Base-by-base conservation (phyloP, 768 basidiomycete genomes). In the Holtermannia corniformis region DNA sequence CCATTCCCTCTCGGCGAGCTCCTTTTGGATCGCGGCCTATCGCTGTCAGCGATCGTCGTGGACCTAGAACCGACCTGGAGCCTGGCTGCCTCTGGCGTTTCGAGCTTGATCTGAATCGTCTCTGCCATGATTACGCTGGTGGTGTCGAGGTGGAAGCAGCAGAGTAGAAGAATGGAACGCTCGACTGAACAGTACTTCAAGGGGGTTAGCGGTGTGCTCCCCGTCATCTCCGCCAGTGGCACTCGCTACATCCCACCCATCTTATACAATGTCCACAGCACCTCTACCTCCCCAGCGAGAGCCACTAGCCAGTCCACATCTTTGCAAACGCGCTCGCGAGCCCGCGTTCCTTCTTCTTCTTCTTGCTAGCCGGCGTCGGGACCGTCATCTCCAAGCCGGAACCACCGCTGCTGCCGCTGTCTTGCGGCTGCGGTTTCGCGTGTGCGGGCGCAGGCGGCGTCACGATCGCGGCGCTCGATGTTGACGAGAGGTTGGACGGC, bases 1-100 rank as follows among this genome's bases (percentile, higher is more conserved):
- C 66, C 66, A 68, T 56, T 68, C 66, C 60, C 66, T 41, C 43
- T 57, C 48, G 50, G 65, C 66, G 10, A 68, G 54, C 55, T 68
- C 66, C 20, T 41, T 14, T 47, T 68, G 66, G 12, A 68, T 58
- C 37, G 58, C 62, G 25, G 52, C 52, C 63, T 68, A 37, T 37
- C 16, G 32, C 16, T 37, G 32, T 37, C 32, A 7, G n/a, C n/a
- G n/a, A n/a, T n/a, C n/a, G n/a, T n/a, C n/a, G n/a, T n/a, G n/a
- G n/a, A n/a, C n/a, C n/a, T n/a, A n/a, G n/a, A 7, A 37, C 32
- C 10, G 10, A 37, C 32, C 32, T 37, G 32, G 10, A 37, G 32
- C 32, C 16, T 37, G 32, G 16, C 32, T 37, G 32, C 32, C 32
- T 37, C 10, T 7, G 32, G 32, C 32, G 32, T 37, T 16, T 37